Evolutionary conservation across 106 monocot species (phyloP), one percentile per base, ranked within the genome.

Genomic region (Phalaenopsis equestris): DNA sequence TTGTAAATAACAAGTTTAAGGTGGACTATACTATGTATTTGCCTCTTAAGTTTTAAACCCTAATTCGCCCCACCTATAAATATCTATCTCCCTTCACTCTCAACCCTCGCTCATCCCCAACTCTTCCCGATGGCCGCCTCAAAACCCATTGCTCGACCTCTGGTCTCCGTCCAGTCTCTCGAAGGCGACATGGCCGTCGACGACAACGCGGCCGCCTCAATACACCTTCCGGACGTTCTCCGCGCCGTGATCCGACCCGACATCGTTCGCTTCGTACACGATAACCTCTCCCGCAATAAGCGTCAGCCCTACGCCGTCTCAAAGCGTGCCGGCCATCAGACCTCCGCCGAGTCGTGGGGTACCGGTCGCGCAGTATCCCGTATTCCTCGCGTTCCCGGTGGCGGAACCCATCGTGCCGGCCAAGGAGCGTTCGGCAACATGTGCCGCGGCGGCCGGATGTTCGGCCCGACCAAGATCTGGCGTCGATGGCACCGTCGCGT

Each of bases 391-490:
- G 92, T 95, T 56, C 90, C 92, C 23, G 95, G 95, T 14, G 88
- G 90, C 72, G 92, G 92, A 2, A 95, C 95, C 57, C 95, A 95
- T 79, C 90, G 95, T 18, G 95, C 90, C 7, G 89, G 92, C 42
- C 89, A 92, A 89, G 92, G 92, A 42, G 89, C 89, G 36, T 92
- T 89, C 57, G 90, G 90, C 0, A 91, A 91, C 86, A 91, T 91
- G 88, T 88, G 88, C 39, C 90, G 86, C 12, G 88, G 89, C 9
- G 94, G 94, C 1, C 90, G 94, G 42, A 94, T 94, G 94, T 94
- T 94, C 76, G 91, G 91, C 55, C 91, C 94, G 38, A 94, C 94
- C 68, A 88, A 94, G 91, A 90, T 78, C 83, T 95, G 90, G 94
- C 87, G 89, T 82, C 80, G 78, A 36, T 94, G 91, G 91, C 94